Evolutionary conservation across 2,329 filamentous ascomycete species (phyloP), one percentile per base, ranked within the genome.

Genomic region (Calonectria pauciramosa): DNA sequence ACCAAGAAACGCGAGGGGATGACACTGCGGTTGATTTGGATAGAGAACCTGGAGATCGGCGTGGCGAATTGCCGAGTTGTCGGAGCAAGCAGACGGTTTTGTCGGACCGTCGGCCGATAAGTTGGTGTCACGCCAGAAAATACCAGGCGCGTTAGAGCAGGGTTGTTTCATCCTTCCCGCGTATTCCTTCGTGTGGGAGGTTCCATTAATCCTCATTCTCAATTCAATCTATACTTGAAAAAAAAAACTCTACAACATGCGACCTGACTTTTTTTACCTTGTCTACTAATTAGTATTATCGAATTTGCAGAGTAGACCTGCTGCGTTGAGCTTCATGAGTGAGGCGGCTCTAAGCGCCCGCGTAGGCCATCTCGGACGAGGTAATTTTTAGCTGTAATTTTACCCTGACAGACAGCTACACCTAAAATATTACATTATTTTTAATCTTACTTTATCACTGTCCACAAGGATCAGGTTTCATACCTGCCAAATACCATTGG

Each of bases 381-480:
- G 56, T 38, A 63, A 23, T 38, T 63, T 63, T 63, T 36, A 41
- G 56, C 23, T 13, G 23, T 5, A 26, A 47, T 41, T 28, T 63
- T 28, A 38, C 34, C 34, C 4, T 63, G 36, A 26, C 36, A 23
- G n/a, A 63, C 36, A 18, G n/a, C 34, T 11, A 41, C 26, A 63
- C 32, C 36, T 63, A 63, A 63, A 63, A 63, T 41, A 41, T 41
- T 63, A 63, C 23, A 63, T 63, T 63, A 41, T 41, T 63, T 63
- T 63, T 63, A 63, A 63, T 63, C 56, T 63, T 63, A 63, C 56
- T 63, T 41, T 26, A 63, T 63, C 34, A 63, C 14, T 63, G 18
- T 20, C 26, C 10, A 4, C 32, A 8, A 23, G 34, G 56, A 63
- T 63, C 13, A 47, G 23, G 56, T 63, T 63, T 63, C 56, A 63